Evolutionary conservation across 176 grass and related monocot genomes (phyloP).

Genomic region (Rhynchospora pubera): DNA sequence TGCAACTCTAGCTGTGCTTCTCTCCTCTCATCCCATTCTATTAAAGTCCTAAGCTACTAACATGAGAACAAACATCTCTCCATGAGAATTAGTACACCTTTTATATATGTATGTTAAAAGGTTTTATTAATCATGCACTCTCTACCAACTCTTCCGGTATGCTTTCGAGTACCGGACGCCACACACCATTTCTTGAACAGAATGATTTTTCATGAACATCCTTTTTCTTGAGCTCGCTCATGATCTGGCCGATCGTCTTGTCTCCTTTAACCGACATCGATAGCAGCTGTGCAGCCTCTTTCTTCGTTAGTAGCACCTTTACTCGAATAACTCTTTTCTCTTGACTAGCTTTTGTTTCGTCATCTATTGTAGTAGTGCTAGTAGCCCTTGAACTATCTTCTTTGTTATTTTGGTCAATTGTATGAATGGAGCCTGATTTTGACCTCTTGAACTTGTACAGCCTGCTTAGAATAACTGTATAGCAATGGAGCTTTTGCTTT

Average conservation of each 20-base stretch:
- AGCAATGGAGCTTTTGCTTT: conserved; percentile 35
- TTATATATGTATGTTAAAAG: neutral
- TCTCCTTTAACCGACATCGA: conserved; percentile 40
- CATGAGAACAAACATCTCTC: neutral
- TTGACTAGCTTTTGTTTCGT: neutral
- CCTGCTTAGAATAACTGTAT: conserved; percentile 34
- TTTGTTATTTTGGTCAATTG: neutral
- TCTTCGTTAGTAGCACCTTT: conserved; percentile 77
- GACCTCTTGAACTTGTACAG: conserved; percentile 34
- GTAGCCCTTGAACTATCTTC: neutral
- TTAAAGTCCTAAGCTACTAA: neutral
- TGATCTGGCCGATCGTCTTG: conserved; percentile 50
- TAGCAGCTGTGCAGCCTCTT: conserved; percentile 63
- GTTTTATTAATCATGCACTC: neutral
- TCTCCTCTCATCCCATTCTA: conserved; percentile 1
- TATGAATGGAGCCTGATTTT: neutral
- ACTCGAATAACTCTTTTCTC: conserved; percentile 37
- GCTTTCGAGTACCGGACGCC: conserved; percentile 59
- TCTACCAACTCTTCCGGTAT: conserved; percentile 57
- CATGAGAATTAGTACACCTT: neutral
- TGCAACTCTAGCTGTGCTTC: neutral
- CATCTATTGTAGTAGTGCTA: neutral
- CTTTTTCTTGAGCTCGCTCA: conserved; percentile 58
- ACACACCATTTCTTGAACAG: conserved; percentile 6
- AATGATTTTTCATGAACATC: conserved; percentile 35